A percentile compares a stretch with the other conserved stretches of the same genome.
Evolutionary conservation across 768 basidiomycete genomes (phyloP).

Genomic region (Favolaschia claudopus): DNA sequence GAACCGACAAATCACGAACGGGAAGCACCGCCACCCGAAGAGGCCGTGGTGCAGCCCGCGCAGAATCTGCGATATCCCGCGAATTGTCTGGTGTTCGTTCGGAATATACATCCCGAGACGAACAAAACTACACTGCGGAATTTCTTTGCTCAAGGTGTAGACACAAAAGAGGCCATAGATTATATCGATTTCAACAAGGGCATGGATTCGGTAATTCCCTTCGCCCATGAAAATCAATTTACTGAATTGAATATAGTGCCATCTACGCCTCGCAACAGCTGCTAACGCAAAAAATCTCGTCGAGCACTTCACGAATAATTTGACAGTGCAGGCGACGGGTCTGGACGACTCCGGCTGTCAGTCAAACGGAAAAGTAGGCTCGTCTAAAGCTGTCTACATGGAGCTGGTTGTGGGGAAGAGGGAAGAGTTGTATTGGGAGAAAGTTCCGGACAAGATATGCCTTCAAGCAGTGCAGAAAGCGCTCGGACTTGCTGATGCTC

Average conservation of each 20-base stretch:
- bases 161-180: constrained; percentile 55
- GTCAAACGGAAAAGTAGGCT: constrained; percentile 13
- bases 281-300: constrained; percentile 53
- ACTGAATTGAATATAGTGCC: constrained; percentile 56
- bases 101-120: constrained; percentile 74
- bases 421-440: constrained; percentile 82
- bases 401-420: constrained; percentile 69
- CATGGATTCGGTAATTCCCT: constrained; percentile 64
- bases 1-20: constrained; percentile 1
- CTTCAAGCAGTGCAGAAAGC: constrained; percentile 65
- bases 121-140: constrained; percentile 82
- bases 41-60: not conserved
- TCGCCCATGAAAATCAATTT: not conserved
- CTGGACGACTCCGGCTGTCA: constrained; percentile 59
- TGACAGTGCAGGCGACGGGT: constrained; percentile 53
- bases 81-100: constrained; percentile 74
- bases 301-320: constrained; percentile 47
- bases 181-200: constrained; percentile 86
- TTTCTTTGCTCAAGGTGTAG: constrained; percentile 58
- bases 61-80: constrained; percentile 55
- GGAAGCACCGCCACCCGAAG: not conserved
- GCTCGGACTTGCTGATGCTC: constrained; percentile 20
- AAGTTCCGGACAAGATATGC: constrained; percentile 77
- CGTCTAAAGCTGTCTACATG: constrained; percentile 41
- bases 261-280: constrained; percentile 70